Conservation (phyloP, 306 rosid species). For the Sphenostylis stenocarpa region DNA sequence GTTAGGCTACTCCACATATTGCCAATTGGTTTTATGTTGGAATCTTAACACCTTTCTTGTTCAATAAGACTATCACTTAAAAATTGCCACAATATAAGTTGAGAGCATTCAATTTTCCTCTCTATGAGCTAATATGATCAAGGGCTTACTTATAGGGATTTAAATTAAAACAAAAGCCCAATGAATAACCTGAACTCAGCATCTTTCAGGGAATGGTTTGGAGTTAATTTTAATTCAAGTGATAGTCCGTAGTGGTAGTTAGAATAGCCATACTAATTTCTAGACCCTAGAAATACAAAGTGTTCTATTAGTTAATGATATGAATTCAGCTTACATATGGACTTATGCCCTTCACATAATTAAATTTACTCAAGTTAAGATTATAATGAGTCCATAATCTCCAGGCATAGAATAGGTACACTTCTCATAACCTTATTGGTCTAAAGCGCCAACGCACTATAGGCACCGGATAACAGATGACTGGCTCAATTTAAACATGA, state of each 20-base stretch:
- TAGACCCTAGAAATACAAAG: background rate
- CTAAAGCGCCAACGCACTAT: background rate
- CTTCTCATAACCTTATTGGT: background rate
- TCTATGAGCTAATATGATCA: background rate
- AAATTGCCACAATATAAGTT: background rate
- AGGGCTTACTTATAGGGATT: background rate
- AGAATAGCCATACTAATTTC: background rate
- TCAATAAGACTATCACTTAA: background rate
- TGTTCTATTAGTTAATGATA: constrained; percentile 7
- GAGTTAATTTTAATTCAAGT: constrained; percentile 3
- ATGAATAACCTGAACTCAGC: background rate
- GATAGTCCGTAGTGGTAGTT: background rate
- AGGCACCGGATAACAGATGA: background rate
- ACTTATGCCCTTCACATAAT: background rate
- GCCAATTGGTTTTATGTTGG: too few species aligned
- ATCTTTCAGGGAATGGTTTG: constrained; percentile 1
- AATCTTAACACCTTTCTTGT: too few species aligned
- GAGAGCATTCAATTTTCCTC: background rate
- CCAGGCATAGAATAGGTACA: background rate
- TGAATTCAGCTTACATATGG: background rate
- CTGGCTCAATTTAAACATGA: constrained; percentile 4
- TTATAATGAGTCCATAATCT: background rate
- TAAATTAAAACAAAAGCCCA: background rate
- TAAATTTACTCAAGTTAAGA: background rate
- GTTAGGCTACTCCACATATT: too few species aligned